Percentiles rank a stretch among this genome's conserved stretches.
phyloP scores from a whole-genome alignment of 257 asterid genomes.

The Solanum phureja region DNA sequence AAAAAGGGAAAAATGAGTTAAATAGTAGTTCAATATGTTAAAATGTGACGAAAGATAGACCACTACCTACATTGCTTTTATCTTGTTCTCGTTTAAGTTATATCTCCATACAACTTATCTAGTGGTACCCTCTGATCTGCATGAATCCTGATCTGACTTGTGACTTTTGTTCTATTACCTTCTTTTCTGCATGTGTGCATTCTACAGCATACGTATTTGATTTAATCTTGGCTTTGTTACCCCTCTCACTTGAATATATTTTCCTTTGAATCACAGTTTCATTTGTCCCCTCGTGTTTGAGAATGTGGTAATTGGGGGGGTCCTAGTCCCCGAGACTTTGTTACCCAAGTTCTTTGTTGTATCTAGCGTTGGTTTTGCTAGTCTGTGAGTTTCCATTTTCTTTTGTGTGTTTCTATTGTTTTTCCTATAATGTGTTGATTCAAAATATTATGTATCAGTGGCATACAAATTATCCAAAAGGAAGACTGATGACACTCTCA shows the following conservation, averaged over 20 bases:
- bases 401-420: not conserved
- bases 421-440: not conserved
- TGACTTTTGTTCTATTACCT: not conserved
- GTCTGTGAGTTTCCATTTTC: not conserved
- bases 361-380: not conserved
- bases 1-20: not conserved
- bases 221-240: not conserved
- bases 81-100: not conserved
- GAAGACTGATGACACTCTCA: constrained; percentile 72
- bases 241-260: not conserved
- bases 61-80: not conserved
- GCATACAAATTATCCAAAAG: constrained; percentile 69
- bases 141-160: not conserved
- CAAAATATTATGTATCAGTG: constrained; percentile 33
- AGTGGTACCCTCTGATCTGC: not conserved
- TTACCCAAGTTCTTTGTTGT: not conserved
- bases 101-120: not conserved
- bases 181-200: not conserved
- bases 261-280: not conserved
- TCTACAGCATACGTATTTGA: not conserved
- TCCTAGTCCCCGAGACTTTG: not conserved
- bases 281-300: not conserved
- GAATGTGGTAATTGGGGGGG: not conserved
- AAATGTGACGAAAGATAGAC: not conserved
- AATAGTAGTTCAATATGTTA: not conserved